Percentiles rank a stretch among this genome's conserved stretches.
These are phyloP conservation scores for Lentinula sp. DNA, from an alignment of 768 basidiomycete species.

Conservation along the genomic window DNA sequence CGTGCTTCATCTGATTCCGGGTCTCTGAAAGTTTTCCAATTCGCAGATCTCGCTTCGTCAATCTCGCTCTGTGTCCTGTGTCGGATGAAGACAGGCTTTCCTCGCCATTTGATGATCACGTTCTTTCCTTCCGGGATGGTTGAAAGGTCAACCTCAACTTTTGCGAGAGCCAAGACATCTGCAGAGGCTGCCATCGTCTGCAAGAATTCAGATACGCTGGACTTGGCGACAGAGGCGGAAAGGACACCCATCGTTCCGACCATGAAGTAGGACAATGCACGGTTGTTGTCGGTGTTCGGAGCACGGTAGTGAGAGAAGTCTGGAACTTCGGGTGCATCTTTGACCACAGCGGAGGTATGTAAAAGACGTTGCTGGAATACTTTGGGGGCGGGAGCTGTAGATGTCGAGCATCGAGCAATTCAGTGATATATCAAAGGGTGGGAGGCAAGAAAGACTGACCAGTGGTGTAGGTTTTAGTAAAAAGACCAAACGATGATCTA, in stretches of 20 bases:
- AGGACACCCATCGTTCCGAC: conserved; percentile 89
- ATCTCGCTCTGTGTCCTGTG: conserved; percentile 92
- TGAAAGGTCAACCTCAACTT: conserved; percentile 90
- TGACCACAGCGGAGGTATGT: conserved; percentile 66
- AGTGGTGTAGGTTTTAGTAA: conserved; percentile 57
- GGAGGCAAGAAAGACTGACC: conserved; percentile 33
- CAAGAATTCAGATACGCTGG: conserved; percentile 88
- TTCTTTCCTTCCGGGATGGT: conserved; percentile 97
- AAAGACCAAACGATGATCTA: conserved; percentile 45
- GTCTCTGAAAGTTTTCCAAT: conserved; percentile 88
- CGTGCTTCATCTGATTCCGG: conserved; percentile 87
- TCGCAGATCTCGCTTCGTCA: conserved; percentile 78
- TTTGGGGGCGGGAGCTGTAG: conserved; percentile 45
- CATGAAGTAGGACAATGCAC: conserved; percentile 84
- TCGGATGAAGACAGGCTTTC: conserved; percentile 99
- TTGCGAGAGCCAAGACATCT: conserved; percentile 95
- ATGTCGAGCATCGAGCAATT: background rate
- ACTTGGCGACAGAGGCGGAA: conserved; percentile 92
- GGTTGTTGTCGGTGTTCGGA: conserved; percentile 57
- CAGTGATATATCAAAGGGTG: background rate
- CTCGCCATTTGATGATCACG: conserved; percentile 97
- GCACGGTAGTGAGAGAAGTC: conserved; percentile 83
- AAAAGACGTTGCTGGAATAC: conserved; percentile 64
- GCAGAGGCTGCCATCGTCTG: conserved; percentile 96
- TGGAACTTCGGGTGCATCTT: conserved; percentile 78